Conservation (phyloP, 1,284 basidiomycete species). For the Irpex rosettiformis region DNA sequence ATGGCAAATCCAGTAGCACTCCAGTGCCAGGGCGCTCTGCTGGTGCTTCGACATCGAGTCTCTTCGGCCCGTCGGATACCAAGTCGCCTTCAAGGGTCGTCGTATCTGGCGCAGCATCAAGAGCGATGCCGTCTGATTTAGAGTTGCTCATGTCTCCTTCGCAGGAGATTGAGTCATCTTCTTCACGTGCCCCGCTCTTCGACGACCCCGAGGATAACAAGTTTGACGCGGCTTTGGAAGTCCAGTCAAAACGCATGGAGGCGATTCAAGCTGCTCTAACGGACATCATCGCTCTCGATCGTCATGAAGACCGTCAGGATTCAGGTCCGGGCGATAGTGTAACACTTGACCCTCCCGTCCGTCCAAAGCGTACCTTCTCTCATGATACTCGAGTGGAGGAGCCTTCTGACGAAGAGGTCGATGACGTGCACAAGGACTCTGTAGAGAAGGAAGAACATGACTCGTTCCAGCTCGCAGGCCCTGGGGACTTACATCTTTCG, state of each 20-base stretch:
- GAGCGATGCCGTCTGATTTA: constrained; percentile 52
- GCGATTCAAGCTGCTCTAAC: constrained; percentile 93
- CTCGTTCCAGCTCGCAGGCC: constrained; percentile 70
- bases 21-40: constrained; percentile 10
- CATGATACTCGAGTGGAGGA: constrained; percentile 34
- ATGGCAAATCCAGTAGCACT: background rate
- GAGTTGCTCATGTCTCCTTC: constrained; percentile 77
- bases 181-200: constrained; percentile 74
- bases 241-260: constrained; percentile 70
- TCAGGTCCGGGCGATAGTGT: constrained; percentile 17
- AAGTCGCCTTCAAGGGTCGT: constrained; percentile 31
- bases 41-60: background rate
- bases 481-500: constrained; percentile 84
- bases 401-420: constrained; percentile 32
- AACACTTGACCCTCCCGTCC: constrained; percentile 12
- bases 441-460: constrained; percentile 39
- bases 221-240: constrained; percentile 60
- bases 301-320: constrained; percentile 37
- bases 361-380: constrained; percentile 15
- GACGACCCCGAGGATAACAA: constrained; percentile 66
- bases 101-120: constrained; percentile 22
- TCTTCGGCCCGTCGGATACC: constrained; percentile 7
- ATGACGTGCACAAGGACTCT: constrained; percentile 41
- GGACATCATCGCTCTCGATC: constrained; percentile 86
- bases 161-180: constrained; percentile 40